Percentiles rank a stretch among this genome's conserved stretches.
Conservation (phyloP, 164 flowering plant genomes). For the Litsea cubeba region DNA sequence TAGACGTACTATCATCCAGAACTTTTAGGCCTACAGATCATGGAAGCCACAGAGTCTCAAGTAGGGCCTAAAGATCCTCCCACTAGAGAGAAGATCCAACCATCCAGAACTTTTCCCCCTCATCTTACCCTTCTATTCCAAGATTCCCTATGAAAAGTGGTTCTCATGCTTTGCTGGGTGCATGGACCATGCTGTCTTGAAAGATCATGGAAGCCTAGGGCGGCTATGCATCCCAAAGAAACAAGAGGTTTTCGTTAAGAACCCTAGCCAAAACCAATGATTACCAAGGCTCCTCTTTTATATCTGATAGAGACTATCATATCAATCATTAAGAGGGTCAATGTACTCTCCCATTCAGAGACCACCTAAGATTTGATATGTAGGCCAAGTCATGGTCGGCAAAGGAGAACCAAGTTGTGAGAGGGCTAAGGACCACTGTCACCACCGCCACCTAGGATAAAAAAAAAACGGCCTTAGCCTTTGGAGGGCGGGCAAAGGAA, state of each 20-base stretch:
- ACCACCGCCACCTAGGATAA: not conserved
- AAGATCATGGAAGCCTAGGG: too few relatives aligned
- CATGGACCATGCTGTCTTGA: slow-evolving; percentile 2
- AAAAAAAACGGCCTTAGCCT: not conserved
- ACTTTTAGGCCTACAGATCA: too few relatives aligned
- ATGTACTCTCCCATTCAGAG: not conserved
- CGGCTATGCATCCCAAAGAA: too few relatives aligned
- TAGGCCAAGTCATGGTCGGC: not conserved
- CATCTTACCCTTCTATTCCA: slow-evolving; percentile 7
- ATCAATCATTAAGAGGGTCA: not conserved
- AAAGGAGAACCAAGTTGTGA: not conserved
- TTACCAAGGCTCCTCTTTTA: not conserved
- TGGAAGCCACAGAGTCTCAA: too few relatives aligned
- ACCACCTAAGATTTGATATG: not conserved
- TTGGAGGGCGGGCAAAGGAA: slow-evolving; percentile 5
- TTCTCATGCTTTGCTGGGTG: slow-evolving; percentile 9
- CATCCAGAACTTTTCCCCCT: not conserved
- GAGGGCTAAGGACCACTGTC: not conserved
- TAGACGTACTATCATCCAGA: not conserved
- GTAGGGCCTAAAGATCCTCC: slow-evolving; percentile 6
- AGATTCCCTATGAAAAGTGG: slow-evolving; percentile 18
- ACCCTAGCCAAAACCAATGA: not conserved
- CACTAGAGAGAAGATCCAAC: slow-evolving; percentile 15
- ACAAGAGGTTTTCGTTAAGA: not conserved
- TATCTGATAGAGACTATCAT: not conserved